Conservation (phyloP, 179 eudicot genomes). For the Actinidia polygama region DNA sequence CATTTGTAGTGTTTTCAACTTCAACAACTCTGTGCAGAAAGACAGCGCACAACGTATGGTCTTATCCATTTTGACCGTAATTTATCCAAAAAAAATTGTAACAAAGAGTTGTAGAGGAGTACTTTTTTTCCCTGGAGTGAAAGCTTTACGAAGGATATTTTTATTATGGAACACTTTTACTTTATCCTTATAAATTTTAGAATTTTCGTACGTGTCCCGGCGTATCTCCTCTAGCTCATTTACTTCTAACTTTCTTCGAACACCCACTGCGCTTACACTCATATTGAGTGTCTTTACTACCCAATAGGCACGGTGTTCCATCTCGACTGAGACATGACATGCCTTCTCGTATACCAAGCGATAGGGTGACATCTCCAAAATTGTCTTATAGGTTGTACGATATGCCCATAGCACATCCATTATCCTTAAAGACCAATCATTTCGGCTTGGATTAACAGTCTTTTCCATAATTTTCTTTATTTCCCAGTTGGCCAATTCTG, state of each 20-base stretch:
- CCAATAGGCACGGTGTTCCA: not conserved
- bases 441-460: not conserved
- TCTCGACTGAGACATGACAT: not conserved
- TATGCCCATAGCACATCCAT: no score
- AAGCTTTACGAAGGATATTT: not conserved
- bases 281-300: not conserved
- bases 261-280: not conserved
- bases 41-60: not conserved
- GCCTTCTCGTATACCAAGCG: no score
- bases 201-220: not conserved
- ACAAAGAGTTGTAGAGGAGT: not conserved
- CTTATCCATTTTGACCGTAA: conserved; percentile 10
- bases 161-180: not conserved
- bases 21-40: conserved; percentile 3
- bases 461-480: not conserved
- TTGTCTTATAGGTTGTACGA: not conserved
- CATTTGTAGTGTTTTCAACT: not conserved
- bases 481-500: not conserved
- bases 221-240: not conserved
- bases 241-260: not conserved
- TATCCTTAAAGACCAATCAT: not conserved
- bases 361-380: not conserved
- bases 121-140: not conserved
- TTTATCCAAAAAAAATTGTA: not conserved
- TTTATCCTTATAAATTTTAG: not conserved